Evolutionary conservation across 1,284 basidiomycete species (phyloP), one percentile per base, ranked within the genome.

Genomic region (Blastosporella zonata): DNA sequence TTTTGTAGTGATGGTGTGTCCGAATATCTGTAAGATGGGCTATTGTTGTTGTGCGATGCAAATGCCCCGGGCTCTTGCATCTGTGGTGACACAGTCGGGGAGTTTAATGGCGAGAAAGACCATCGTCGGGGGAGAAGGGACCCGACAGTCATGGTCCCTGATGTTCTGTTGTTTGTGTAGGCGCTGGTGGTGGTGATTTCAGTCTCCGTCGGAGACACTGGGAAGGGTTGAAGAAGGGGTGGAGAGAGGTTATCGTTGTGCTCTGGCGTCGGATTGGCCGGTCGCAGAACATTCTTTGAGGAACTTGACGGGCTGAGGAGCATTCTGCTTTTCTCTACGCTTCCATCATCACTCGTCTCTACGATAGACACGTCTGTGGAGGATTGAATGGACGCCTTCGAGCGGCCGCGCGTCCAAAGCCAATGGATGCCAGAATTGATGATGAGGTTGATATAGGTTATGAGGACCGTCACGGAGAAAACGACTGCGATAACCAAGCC

Each of bases 401-500:
- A 27, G n/a, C 45, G 35, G 27, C 50, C 42, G 12, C 59, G 60
- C 37, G 65, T 52, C 56, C 62, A 68, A 25, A 69, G 41, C n/a
- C 55, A 54, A 21, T 46, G 44, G 34, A 66, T 43, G 13, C 62
- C 64, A 33, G 61, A 57, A 49, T 71, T 63, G 53, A 71, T 51
- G 31, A 77, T 59, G 36, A 88, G 61, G 63, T 85, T 86, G 62
- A 80, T 50, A 57, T 83, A 74, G 65, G 83, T 71, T 46, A 85
- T 63, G 42, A 87, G 53, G 39, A 86, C 70, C 0, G 82, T 69
- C 23, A 84, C 64, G 5, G 80, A 79, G 60, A 78, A 81, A 42
- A 86, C 73, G 35, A 84, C 72, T 7, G 78, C 77, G 33, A 79
- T 71, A 50, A 88, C 72, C 47, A 83, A 72, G 12, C 88, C 89